These are phyloP conservation scores for Termitomyces sp. DNA, from an alignment of 768 basidiomycete species.

Conservation along the genomic window DNA sequence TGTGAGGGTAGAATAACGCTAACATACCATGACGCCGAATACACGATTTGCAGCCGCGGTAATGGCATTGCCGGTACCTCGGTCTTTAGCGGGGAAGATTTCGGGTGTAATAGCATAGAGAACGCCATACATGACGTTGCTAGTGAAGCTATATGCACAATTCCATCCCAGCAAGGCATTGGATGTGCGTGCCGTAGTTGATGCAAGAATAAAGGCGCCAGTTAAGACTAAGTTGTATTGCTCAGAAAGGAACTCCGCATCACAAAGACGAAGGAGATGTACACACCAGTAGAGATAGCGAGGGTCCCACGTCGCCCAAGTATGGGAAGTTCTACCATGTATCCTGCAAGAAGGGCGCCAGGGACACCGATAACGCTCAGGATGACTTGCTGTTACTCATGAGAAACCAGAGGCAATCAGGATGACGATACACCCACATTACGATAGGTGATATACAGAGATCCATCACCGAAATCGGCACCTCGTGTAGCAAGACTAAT, in stretches of 20 bases:
- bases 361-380: conserved; percentile 66
- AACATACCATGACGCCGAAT: conserved; percentile 65
- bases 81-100: conserved; percentile 66
- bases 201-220: conserved; percentile 69
- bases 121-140: conserved; percentile 75
- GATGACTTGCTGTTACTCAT: conserved; percentile 54
- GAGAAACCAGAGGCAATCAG: not conserved
- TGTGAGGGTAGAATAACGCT: not conserved
- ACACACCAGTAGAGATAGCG: conserved; percentile 58
- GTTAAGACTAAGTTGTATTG: conserved; percentile 56
- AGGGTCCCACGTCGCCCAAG: conserved; percentile 68
- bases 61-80: conserved; percentile 70
- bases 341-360: conserved; percentile 68
- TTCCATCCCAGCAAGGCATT: conserved; percentile 75
- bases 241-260: conserved; percentile 8
- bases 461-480: conserved; percentile 65
- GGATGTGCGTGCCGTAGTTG: conserved; percentile 70
- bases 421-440: conserved; percentile 39
- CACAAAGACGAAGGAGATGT: not conserved
- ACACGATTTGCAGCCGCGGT: conserved; percentile 56
- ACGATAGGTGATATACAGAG: conserved; percentile 68
- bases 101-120: conserved; percentile 69
- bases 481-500: conserved; percentile 63
- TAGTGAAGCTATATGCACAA: conserved; percentile 66
- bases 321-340: conserved; percentile 60